phyloP scores from a whole-genome alignment of 164 flowering plant genomes.

The Magnolia kwangsiensis region DNA sequence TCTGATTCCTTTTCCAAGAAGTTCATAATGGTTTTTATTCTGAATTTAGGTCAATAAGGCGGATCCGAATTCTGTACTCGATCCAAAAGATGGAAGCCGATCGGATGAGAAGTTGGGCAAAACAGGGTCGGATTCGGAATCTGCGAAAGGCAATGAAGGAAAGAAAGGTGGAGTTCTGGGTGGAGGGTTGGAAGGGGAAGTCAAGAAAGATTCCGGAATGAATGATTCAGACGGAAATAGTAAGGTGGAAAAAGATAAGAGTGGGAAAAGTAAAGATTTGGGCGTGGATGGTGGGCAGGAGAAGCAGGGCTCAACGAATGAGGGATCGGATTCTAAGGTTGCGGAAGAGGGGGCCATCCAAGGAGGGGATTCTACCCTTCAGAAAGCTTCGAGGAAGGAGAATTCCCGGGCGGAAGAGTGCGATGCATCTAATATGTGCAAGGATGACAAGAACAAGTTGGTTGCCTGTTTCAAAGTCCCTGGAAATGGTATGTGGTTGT shows the following conservation, averaged over 20 bases:
- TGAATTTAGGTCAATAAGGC: slow-evolving; percentile 19
- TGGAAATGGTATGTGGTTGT: slow-evolving; percentile 51
- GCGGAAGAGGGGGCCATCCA: slow-evolving; percentile 14
- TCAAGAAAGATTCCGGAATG: background rate
- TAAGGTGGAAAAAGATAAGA: slow-evolving; percentile 13
- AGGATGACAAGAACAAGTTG: slow-evolving; percentile 37
- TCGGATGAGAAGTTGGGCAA: slow-evolving; percentile 9
- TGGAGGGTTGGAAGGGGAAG: slow-evolving; percentile 9
- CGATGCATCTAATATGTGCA: slow-evolving; percentile 52
- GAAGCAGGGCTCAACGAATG: slow-evolving; percentile 14
- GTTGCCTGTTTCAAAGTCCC: slow-evolving; percentile 71
- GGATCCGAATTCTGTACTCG: slow-evolving; percentile 7
- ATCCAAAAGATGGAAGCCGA: slow-evolving; percentile 8
- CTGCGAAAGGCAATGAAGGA: slow-evolving; percentile 10
- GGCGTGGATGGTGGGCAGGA: slow-evolving; percentile 11
- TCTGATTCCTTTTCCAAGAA: background rate
- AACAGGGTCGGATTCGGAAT: slow-evolving; percentile 9
- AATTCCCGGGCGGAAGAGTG: slow-evolving; percentile 47
- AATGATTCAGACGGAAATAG: slow-evolving; percentile 15
- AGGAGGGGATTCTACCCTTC: slow-evolving; percentile 8
- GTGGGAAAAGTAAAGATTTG: slow-evolving; percentile 9
- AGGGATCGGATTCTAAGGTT: slow-evolving; percentile 17
- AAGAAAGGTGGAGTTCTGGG: slow-evolving; percentile 11
- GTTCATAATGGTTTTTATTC: background rate
- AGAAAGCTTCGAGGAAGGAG: slow-evolving; percentile 28